Base-by-base conservation (phyloP, 2,329 filamentous ascomycete species). In the Colletotrichum neosansevieriae region DNA sequence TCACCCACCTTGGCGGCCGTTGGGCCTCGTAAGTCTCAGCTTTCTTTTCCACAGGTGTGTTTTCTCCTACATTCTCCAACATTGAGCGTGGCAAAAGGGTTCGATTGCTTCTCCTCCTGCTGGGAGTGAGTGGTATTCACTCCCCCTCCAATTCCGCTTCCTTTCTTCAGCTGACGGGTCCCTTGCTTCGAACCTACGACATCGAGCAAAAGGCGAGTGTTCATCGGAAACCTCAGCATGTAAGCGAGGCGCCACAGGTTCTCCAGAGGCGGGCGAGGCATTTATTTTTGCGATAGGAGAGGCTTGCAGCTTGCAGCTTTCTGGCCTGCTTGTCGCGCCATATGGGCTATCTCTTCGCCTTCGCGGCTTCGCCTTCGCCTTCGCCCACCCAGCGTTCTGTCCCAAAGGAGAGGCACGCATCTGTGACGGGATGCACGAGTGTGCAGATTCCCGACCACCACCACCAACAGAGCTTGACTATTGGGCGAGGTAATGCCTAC, bases 391-490 rank as follows among this genome's bases (percentile, higher is more conserved):
- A 12, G 36, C 12, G 34, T 47, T 24, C 45, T 47, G 54, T 68
- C 61, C 65, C 65, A 59, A 65, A 63, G 38, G 45, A 65, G 60
- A 64, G 65, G 54, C 45, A 68, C 60, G 65, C 65, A 65, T 58
- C 65, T 54, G 65, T 68, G 65, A 68, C 54, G 54, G 65, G 54
- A 68, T 59, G 61, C 65, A 68, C 61, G 53, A 65, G 61, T 49
- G 65, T 68, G 65, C 65, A 68, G 65, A 59, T 68, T 68, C 60
- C 61, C 53, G 65, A 29, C 65, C 65, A 59, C 54, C 65, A 58
- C 12, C 53, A 51, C 21, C 34, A 40, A 40, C 45, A 50, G 36
- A 17, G 24, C 29, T 21, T 34, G 45, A 34, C 54, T 24, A 29
- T 54, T 51, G 40, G 54, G 10, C 40, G 21, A 38, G 49, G 29